A percentile compares a stretch with the other conserved stretches of the same genome.
phyloP scores from a whole-genome alignment of 352 stramenopile species.

The Thalassiosira livingstoniorum region DNA sequence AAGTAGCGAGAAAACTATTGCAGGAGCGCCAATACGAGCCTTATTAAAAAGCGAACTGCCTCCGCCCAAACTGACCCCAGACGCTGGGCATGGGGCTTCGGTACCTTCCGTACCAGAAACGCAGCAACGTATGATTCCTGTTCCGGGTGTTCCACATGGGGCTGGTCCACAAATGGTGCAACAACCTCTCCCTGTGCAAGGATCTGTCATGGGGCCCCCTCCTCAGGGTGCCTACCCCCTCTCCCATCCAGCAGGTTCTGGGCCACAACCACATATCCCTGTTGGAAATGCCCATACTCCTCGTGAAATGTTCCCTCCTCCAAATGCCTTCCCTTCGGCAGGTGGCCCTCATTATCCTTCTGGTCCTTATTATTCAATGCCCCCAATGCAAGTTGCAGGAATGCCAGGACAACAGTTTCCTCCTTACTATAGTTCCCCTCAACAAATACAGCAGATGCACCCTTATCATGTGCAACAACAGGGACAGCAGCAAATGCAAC shows the following conservation, averaged over 20 bases:
- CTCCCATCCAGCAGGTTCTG: conserved; percentile 12
- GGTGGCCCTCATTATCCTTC: conserved; percentile 16
- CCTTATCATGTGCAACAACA: conserved; percentile 43
- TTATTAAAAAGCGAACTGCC: conserved; percentile 22
- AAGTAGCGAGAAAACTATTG: conserved; percentile 38
- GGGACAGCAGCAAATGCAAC: conserved; percentile 32
- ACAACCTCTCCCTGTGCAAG: conserved; percentile 17
- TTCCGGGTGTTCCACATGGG: background rate
- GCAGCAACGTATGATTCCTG: background rate
- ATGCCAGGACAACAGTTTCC: conserved; percentile 26
- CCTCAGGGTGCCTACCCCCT: conserved; percentile 14
- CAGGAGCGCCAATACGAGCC: conserved; percentile 29
- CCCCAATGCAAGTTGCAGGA: conserved; percentile 33
- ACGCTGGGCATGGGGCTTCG: conserved; percentile 40
- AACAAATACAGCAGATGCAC: conserved; percentile 56
- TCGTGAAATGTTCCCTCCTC: too few species aligned
- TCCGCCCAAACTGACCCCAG: conserved; percentile 33
- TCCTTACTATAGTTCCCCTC: conserved; percentile 51
- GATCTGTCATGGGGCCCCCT: background rate
- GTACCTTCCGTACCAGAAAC: conserved; percentile 51
- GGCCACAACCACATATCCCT: conserved; percentile 24
- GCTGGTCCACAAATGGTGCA: conserved; percentile 25
- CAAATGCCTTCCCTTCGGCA: too few species aligned
- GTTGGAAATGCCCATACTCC: too few species aligned
- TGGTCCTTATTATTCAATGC: conserved; percentile 32